Evolutionary conservation across 345 rosid species (phyloP).

Genomic region (Salix exigua): DNA sequence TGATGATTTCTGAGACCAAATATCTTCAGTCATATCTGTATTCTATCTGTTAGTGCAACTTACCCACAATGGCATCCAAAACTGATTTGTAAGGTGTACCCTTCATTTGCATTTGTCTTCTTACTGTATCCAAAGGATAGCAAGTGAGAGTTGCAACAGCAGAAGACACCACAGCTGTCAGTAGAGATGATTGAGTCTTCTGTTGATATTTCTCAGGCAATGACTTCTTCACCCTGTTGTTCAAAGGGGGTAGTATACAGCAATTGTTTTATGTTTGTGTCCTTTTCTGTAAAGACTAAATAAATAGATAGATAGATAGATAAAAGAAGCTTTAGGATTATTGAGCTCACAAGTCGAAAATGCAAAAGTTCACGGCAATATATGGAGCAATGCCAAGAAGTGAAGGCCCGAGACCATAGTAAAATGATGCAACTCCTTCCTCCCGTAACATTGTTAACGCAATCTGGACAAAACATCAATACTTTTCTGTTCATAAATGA

Average conservation of each 20-base stretch:
- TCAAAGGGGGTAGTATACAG: not conserved
- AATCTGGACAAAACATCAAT: slow-evolving; percentile 44
- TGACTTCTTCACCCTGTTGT: slow-evolving; percentile 79
- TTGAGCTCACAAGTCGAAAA: slow-evolving; percentile 82
- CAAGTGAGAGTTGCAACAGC: slow-evolving; percentile 84
- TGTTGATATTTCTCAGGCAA: slow-evolving; percentile 75
- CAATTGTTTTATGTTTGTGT: not conserved
- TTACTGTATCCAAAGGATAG: slow-evolving; percentile 90
- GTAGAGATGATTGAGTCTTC: slow-evolving; percentile 70
- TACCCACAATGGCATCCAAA: slow-evolving; percentile 82
- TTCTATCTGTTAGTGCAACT: not conserved
- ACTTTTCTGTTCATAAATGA: slow-evolving; percentile 4
- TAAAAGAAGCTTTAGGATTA: not conserved
- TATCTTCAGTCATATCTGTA: not conserved
- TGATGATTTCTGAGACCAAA: not conserved
- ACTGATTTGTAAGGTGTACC: slow-evolving; percentile 83
- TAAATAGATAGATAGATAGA: not conserved
- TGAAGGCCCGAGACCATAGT: slow-evolving; percentile 93
- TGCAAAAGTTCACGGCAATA: slow-evolving; percentile 92
- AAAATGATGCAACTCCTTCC: slow-evolving; percentile 85
- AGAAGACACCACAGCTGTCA: slow-evolving; percentile 84
- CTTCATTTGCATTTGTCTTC: slow-evolving; percentile 98
- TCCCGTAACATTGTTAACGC: slow-evolving; percentile 89
- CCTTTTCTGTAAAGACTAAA: not conserved
- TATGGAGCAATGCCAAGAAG: slow-evolving; percentile 92